Percentiles rank a stretch among this genome's conserved stretches.
Evolutionary conservation across 2,329 filamentous ascomycete genomes (phyloP).

Genomic region (Emmonsiellopsis sp.): DNA sequence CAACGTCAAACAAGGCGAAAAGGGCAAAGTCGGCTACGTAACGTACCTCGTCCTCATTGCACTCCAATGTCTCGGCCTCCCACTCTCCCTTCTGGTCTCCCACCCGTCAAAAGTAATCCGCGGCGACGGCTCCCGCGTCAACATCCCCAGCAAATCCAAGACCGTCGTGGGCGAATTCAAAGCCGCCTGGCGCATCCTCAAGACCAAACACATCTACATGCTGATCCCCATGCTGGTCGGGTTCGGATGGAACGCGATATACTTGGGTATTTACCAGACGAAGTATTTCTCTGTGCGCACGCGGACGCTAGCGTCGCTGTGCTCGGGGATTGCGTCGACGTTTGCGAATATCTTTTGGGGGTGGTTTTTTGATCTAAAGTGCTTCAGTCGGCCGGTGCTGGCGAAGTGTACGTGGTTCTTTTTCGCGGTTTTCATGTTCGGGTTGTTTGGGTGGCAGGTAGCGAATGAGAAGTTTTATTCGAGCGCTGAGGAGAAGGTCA

Average conservation of each 20-base stretch:
- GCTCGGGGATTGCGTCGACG: conserved; percentile 35
- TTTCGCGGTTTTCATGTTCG: conserved; percentile 34
- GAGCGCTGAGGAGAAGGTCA: conserved; percentile 25
- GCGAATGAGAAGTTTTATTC: conserved; percentile 39
- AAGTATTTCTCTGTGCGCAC: conserved; percentile 42
- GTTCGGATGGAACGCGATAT: conserved; percentile 42
- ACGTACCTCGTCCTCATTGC: conserved; percentile 32
- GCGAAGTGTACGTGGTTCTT: conserved; percentile 35
- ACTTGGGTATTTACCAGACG: conserved; percentile 43
- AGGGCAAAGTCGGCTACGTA: conserved; percentile 36
- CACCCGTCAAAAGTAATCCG: conserved; percentile 36
- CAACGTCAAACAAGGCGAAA: conserved; percentile 32
- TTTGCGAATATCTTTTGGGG: conserved; percentile 41
- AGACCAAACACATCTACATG: conserved; percentile 35
- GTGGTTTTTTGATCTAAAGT: conserved; percentile 39
- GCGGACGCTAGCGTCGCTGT: conserved; percentile 33
- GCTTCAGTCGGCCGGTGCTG: conserved; percentile 32
- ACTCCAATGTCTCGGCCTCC: conserved; percentile 37
- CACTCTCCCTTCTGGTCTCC: conserved; percentile 34
- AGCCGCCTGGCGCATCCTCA: conserved; percentile 28
- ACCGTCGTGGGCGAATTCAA: conserved; percentile 23
- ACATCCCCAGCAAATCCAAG: conserved; percentile 21
- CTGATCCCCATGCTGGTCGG: conserved; percentile 39
- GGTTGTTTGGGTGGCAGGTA: conserved; percentile 38
- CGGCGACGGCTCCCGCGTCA: conserved; percentile 22